Conservation (phyloP, 1,284 basidiomycete species). For the Bondarzewia mesenterica region DNA sequence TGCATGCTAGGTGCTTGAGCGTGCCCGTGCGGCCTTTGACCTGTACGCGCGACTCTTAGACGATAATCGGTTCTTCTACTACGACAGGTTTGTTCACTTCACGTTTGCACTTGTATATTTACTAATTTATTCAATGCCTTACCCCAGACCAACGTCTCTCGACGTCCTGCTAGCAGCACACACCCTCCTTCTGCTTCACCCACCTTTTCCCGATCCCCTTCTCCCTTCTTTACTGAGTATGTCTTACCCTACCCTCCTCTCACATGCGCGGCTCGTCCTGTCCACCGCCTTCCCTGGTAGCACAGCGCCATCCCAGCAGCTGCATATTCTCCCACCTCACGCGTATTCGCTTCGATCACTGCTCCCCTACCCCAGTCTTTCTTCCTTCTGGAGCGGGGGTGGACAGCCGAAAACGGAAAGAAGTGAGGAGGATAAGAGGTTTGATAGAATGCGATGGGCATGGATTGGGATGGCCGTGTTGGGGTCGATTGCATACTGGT, state of each 20-base stretch:
- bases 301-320: slow-evolving; percentile 13
- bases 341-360: slow-evolving; percentile 12
- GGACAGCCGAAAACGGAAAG: slow-evolving; percentile 3
- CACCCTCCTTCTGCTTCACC: slow-evolving; percentile 47
- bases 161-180: slow-evolving; percentile 64
- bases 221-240: slow-evolving; percentile 44
- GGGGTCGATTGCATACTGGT: slow-evolving; percentile 9
- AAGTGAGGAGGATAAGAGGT: slow-evolving; percentile 8
- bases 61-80: slow-evolving; percentile 43
- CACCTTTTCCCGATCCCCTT: slow-evolving; percentile 54
- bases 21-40: slow-evolving; percentile 46
- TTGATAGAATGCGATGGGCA: slow-evolving; percentile 12
- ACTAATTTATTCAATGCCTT: not conserved
- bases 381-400: slow-evolving; percentile 1
- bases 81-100: slow-evolving; percentile 28
- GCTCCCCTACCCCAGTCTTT: slow-evolving; percentile 8
- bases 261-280: slow-evolving; percentile 48
- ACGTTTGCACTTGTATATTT: too few relatives aligned
- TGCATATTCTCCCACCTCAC: slow-evolving; percentile 15
- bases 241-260: slow-evolving; percentile 45
- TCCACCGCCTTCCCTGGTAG: slow-evolving; percentile 19
- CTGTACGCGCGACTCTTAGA: slow-evolving; percentile 49
- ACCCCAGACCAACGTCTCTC: slow-evolving; percentile 46
- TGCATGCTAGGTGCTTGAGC: slow-evolving; percentile 45
- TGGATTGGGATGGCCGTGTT: slow-evolving; percentile 10